These are phyloP conservation scores for Phoenix dactylifera DNA, from an alignment of 176 grass and related monocot species.

Conservation along the genomic window DNA sequence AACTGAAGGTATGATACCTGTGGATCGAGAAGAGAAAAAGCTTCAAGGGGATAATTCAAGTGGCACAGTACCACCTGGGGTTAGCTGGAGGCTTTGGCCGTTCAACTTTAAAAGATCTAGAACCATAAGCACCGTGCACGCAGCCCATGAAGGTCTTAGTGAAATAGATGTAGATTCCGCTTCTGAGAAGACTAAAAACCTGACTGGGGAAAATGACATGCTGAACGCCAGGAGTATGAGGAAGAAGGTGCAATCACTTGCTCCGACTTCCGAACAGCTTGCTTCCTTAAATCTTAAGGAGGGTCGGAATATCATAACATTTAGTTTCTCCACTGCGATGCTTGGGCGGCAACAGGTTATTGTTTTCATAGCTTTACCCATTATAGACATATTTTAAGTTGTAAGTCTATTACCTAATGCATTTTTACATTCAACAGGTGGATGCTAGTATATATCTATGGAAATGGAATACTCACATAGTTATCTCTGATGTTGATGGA, in stretches of 20 bases:
- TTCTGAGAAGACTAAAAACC: conserved; percentile 17
- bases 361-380: conserved; percentile 8
- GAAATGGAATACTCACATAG: conserved; percentile 81
- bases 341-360: conserved; percentile 78
- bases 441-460: conserved; percentile 90
- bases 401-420: no score
- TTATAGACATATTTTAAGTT: neutral
- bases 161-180: conserved; percentile 15
- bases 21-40: conserved; percentile 40
- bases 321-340: conserved; percentile 88
- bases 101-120: conserved; percentile 68
- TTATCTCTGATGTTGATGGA: conserved; percentile 98
- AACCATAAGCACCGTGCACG: conserved; percentile 31
- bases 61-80: conserved; percentile 28
- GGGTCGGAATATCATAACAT: conserved; percentile 64
- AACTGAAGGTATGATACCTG: conserved; percentile 68
- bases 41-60: conserved; percentile 7
- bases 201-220: conserved; percentile 28
- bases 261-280: conserved; percentile 71
- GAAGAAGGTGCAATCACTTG: conserved; percentile 52
- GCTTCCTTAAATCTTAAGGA: conserved; percentile 84
- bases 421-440: conserved; percentile 41
- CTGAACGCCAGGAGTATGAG: conserved; percentile 22
- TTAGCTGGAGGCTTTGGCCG: conserved; percentile 89
- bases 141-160: conserved; percentile 21